A percentile compares a stretch with the other conserved stretches of the same genome.
These are phyloP conservation scores for Candida freyschussii DNA, from an alignment of 1,139 yeast genomes.

Conservation along the genomic window DNA sequence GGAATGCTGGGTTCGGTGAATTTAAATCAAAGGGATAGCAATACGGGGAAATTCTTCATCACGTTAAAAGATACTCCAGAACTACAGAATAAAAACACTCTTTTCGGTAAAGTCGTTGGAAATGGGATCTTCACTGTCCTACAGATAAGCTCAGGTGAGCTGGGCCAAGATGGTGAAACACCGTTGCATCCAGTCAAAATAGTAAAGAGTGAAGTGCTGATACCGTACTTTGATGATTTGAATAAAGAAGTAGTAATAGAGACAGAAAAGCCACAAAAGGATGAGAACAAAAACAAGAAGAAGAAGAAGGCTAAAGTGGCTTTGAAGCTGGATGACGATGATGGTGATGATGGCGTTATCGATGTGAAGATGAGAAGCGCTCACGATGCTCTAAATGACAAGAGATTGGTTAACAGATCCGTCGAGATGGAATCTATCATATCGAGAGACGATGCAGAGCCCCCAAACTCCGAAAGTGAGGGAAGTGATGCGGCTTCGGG, in stretches of 20 bases:
- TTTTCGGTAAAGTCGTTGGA: slow-evolving; percentile 62
- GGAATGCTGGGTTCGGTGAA: slow-evolving; percentile 55
- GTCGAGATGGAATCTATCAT: too few relatives aligned
- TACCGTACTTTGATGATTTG: slow-evolving; percentile 49
- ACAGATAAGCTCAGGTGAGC: slow-evolving; percentile 48
- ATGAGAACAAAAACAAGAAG: slow-evolving; percentile 20
- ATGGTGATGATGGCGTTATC: slow-evolving; percentile 20
- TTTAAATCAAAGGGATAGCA: slow-evolving; percentile 25
- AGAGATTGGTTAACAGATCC: slow-evolving; percentile 22
- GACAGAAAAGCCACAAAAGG: slow-evolving; percentile 9
- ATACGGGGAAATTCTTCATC: slow-evolving; percentile 49
- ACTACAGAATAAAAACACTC: slow-evolving; percentile 42
- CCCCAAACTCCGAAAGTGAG: too few relatives aligned
- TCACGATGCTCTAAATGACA: slow-evolving; percentile 38
- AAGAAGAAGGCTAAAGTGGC: slow-evolving; percentile 26
- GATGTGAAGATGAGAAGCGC: slow-evolving; percentile 45
- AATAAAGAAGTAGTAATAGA: slow-evolving; percentile 6
- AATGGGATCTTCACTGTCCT: slow-evolving; percentile 52
- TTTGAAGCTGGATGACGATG: slow-evolving; percentile 29
- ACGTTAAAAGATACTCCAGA: slow-evolving; percentile 45
- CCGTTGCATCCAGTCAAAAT: slow-evolving; percentile 53
- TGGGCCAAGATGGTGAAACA: slow-evolving; percentile 34
- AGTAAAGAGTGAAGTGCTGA: slow-evolving; percentile 36
- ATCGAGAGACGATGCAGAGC: too few relatives aligned
- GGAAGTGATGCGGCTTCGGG: too few relatives aligned